Percentiles rank a stretch among this genome's conserved stretches.
Evolutionary conservation across 2,329 filamentous ascomycete genomes (phyloP).

Genomic region (Aspergillus sp.): DNA sequence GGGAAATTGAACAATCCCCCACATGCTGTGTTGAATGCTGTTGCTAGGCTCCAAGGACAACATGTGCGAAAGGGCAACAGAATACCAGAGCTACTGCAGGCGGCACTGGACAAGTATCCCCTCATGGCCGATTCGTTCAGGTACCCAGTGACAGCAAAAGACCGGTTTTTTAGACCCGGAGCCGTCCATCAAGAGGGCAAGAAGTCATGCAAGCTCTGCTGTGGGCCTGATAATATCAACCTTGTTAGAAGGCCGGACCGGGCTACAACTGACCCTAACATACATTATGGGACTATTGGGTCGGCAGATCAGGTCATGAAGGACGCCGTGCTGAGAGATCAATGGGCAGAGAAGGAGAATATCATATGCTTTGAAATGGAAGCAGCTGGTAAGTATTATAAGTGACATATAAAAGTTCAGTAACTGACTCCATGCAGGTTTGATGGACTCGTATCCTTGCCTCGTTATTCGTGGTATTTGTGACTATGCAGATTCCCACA

Average conservation of each 20-base stretch:
- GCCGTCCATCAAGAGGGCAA: fast-evolving
- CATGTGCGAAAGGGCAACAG: background rate
- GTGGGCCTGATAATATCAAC: background rate
- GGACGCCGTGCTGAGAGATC: constrained; percentile 1
- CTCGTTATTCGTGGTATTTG: constrained; percentile 17
- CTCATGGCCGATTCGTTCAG: background rate
- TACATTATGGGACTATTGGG: constrained; percentile 6
- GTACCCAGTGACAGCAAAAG: too few relatives aligned
- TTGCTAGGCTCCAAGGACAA: background rate
- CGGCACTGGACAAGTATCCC: background rate
- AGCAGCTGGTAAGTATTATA: constrained; percentile 1
- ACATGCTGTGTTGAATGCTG: background rate
- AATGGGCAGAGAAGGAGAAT: background rate
- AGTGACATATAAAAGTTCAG: fast-evolving
- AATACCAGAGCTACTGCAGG: background rate
- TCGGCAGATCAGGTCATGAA: constrained; percentile 13
- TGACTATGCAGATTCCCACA: constrained; percentile 18
- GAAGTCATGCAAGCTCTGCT: background rate
- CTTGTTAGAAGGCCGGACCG: background rate
- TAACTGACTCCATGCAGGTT: too few relatives aligned
- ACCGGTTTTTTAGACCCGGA: too few relatives aligned
- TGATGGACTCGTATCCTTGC: constrained; percentile 13
- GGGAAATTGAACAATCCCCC: background rate
- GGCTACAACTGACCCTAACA: background rate
- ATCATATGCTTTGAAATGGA: constrained; percentile 13